Evolutionary conservation across 2,329 filamentous ascomycete genomes (phyloP), one percentile per base, ranked within the genome.

Genomic region (Dactylellina parvicollis): DNA sequence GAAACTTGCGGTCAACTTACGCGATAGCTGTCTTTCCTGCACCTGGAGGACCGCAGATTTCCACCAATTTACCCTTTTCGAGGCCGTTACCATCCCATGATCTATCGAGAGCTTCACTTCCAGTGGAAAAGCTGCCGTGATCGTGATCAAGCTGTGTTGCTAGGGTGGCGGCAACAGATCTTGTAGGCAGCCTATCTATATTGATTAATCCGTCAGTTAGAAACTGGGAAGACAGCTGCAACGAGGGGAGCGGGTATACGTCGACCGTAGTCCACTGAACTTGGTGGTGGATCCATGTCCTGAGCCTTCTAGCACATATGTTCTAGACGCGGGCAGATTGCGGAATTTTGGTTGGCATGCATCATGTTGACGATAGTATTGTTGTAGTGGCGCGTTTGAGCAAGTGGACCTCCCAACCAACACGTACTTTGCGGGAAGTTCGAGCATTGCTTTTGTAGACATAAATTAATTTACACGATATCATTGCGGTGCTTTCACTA

Each of bases 21-120:
- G 75, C 76, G 50, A 77, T 73, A 22, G 76, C 56, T 1, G 76
- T 77, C 36, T 77, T 77, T 9, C 76, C 76, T 18, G 71, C 72
- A 1, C 76, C 76, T 22, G 76, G 76, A n/a, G 76, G 75, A 0
- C 76, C 76, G 14, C 69, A 75, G 28, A 77, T 66, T 49, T 78
- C 76, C 4, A 74, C 38, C 32, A 77, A 24, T 40, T 74, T 71
- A 20, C 70, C 74, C 30, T 47, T 69, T 56, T 70, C 69, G 32
- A 65, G 61, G 38, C 57, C 56, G n/a, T 52, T 40, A 4, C 61
- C 67, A 36, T 50, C 66, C 56, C 50, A 66, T 18, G 46, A 56
- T 42, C 57, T 54, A 16, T 73, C 61, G 8, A 66, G 65, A 50
- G 66, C 66, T 54, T 75, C 66, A 22, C 60, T 71, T 3, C 65